A percentile compares a stretch with the other conserved stretches of the same genome.
Conservation (phyloP, 208 protist genomes). For the Leishmania martiniquensis region DNA sequence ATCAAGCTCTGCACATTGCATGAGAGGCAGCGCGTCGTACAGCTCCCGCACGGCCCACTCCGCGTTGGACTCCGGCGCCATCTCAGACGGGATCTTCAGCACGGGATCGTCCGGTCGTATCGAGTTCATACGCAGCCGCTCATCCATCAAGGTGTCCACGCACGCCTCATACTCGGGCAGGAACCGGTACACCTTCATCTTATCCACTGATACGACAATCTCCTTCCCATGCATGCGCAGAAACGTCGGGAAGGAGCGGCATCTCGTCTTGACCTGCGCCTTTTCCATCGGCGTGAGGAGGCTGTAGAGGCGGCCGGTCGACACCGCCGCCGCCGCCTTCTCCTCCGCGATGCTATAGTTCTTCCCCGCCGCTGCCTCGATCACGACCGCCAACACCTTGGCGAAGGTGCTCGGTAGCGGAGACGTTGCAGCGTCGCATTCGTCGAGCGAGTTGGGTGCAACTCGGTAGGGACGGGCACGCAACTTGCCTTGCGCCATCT, state of each 20-base stretch:
- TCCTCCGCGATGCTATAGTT: conserved; percentile 54
- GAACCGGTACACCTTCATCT: conserved; percentile 76
- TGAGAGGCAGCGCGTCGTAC: conserved; percentile 88
- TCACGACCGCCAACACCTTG: conserved; percentile 54
- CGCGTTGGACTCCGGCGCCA: conserved; percentile 58
- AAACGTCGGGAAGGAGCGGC: conserved; percentile 82
- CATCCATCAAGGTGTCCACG: conserved; percentile 75
- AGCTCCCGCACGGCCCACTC: conserved; percentile 80
- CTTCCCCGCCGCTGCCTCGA: conserved; percentile 58
- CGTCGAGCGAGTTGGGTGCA: conserved; percentile 77
- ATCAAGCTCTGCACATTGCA: conserved; percentile 76
- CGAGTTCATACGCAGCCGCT: conserved; percentile 55
- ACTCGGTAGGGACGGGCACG: conserved; percentile 75
- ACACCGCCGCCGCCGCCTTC: conserved; percentile 56
- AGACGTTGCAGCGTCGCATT: conserved; percentile 47
- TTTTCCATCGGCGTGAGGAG: conserved; percentile 67
- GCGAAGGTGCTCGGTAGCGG: conserved; percentile 62
- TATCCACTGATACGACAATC: conserved; percentile 75
- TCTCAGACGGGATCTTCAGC: conserved; percentile 60
- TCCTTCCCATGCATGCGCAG: conserved; percentile 78
- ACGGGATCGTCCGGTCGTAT: conserved; percentile 71
- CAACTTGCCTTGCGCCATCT: conserved; percentile 67
- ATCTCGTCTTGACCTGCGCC: conserved; percentile 51
- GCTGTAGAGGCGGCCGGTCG: conserved; percentile 62
- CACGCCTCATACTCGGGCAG: conserved; percentile 74